These are phyloP conservation scores for Torrubiellomyces zombiae DNA, from an alignment of 2,329 filamentous ascomycete species.

Conservation along the genomic window DNA sequence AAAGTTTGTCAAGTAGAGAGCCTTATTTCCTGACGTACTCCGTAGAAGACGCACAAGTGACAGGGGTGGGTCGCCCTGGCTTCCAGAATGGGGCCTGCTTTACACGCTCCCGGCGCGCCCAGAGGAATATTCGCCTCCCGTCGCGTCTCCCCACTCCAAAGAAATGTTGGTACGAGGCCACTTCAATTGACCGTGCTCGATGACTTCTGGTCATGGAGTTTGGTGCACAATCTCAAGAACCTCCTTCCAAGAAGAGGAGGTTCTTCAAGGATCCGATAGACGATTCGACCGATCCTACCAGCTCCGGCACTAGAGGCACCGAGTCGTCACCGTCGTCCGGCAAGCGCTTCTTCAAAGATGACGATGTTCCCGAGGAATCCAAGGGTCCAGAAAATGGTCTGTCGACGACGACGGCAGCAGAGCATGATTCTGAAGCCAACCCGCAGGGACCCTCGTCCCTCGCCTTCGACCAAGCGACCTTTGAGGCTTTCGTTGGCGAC, in stretches of 20 bases:
- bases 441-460: constrained; percentile 12
- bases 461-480: constrained; percentile 38
- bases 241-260: constrained; percentile 27
- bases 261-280: constrained; percentile 20
- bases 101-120: too few relatives aligned
- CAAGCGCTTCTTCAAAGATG: constrained; percentile 11
- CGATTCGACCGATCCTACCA: constrained; percentile 10
- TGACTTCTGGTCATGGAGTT: constrained; percentile 19
- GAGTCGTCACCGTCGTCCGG: constrained; percentile 10
- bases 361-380: constrained; percentile 7
- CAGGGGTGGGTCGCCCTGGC: too few relatives aligned
- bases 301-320: constrained; percentile 8
- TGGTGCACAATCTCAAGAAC: constrained; percentile 21
- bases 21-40: too few relatives aligned
- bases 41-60: too few relatives aligned
- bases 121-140: too few relatives aligned
- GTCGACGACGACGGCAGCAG: constrained; percentile 3
- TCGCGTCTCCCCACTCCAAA: too few relatives aligned
- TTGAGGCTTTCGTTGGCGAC: constrained; percentile 43
- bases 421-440: constrained; percentile 4
- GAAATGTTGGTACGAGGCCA: not conserved
- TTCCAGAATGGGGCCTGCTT: too few relatives aligned
- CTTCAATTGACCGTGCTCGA: constrained; percentile 3
- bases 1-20: too few relatives aligned
- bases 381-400: constrained; percentile 5